Evolutionary conservation across 2,329 filamentous ascomycete species (phyloP).

Genomic region (Penicillium digitatum): DNA sequence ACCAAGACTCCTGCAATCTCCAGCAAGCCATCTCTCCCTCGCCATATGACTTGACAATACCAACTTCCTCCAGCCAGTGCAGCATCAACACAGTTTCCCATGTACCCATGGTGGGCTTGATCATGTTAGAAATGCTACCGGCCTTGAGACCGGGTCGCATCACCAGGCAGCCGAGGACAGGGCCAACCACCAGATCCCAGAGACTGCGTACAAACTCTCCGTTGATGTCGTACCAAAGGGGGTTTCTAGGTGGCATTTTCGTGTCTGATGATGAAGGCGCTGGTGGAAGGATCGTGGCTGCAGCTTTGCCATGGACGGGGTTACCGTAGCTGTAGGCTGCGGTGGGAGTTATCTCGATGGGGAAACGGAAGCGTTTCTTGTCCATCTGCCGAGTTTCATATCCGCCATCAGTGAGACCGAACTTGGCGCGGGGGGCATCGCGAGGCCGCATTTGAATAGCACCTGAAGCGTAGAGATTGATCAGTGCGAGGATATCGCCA

Average conservation of each 20-base stretch:
- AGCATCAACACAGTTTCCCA: constrained; percentile 45
- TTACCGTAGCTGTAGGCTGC: constrained; percentile 41
- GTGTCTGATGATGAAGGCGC: constrained; percentile 10
- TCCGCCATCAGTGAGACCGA: constrained; percentile 45
- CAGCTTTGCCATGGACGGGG: constrained; percentile 26
- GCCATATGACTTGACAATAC: constrained; percentile 16
- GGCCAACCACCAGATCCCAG: constrained; percentile 44
- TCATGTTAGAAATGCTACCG: constrained; percentile 33
- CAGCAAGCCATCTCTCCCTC: constrained; percentile 25
- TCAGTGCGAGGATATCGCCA: constrained; percentile 42
- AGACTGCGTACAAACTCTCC: constrained; percentile 32
- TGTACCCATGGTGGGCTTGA: constrained; percentile 38
- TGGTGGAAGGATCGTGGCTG: constrained; percentile 9
- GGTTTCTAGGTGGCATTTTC: constrained; percentile 32
- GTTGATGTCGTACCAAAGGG: constrained; percentile 50
- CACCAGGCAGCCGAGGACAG: constrained; percentile 42
- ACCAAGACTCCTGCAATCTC: constrained; percentile 42
- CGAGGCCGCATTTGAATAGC: constrained; percentile 36
- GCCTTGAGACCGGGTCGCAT: constrained; percentile 41
- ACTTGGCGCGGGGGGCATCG: constrained; percentile 43
- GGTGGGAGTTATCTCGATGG: constrained; percentile 39
- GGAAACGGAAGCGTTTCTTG: constrained; percentile 42
- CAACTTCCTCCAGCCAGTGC: constrained; percentile 38
- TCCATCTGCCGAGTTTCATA: constrained; percentile 49
- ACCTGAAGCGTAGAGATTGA: constrained; percentile 40